Evolutionary conservation across 805 yeast species (phyloP), one percentile per base, ranked within the genome.

Genomic region (Teunomyces panamensis): DNA sequence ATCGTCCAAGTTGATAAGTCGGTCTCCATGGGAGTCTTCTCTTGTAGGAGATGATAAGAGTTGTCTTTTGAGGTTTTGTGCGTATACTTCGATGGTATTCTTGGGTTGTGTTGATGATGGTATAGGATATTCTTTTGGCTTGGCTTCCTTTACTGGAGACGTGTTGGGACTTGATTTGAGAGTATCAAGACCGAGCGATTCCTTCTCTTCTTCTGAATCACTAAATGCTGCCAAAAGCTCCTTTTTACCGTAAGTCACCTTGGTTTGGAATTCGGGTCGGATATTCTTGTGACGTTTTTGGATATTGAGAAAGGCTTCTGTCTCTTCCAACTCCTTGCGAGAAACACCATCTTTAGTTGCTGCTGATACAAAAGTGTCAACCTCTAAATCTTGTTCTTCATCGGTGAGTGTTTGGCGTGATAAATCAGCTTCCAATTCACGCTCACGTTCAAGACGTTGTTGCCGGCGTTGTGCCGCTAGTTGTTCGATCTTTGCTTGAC

Each of bases 341-440:
- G 68, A 56, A 6, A 47, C 49, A 16, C 44, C 54, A 46, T 47
- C 55, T 34, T 39, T 53, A 45, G 30, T 46, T 7, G 35, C 36
- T 9, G 52, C 46, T 3, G 63, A 53, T 7, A 64, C 60, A 34
- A 59, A 62, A 1, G 56, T 56, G 14, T 50, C 57, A 5, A 61
- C 62, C 27, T 60, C 50, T 37, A 68, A 54, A 35, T 70, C 77
- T 16, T 66, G 54, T 46, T 73, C 77, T 49, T 71, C 77, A 44
- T 71, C 76, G 1, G 74, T 67, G 24, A 71, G 55, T 0, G 75
- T 54, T 2, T 59, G 55, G 33, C 55, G 61, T 0, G 69, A 49
- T 20, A 72, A 56, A 34, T 73, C 75, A 2, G 63, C 64, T 43
- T 65, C 65, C 24, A 69, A 56, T 45, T 50, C 54, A 35, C 52